Evolutionary conservation across 371 early-diverging fungal species (phyloP), one percentile per base, ranked within the genome.

Genomic region (Nosema muscidifuracis): DNA sequence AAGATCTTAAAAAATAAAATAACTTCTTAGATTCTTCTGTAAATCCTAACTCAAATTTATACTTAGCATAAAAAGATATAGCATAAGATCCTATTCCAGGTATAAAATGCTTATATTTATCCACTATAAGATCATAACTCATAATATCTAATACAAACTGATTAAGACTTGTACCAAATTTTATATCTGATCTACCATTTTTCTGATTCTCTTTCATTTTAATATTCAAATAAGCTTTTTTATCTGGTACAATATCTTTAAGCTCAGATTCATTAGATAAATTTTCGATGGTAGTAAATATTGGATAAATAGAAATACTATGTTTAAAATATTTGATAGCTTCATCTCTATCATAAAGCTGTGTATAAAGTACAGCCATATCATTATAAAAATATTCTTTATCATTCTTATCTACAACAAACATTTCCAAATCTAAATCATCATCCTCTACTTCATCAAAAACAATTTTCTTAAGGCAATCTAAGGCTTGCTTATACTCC

Each of bases 1-100:
- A 72, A 53, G 57, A 55, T 28, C 78, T 33, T 36, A 84, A 33
- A 0, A 74, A 36, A 43, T 75, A 68, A 68, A 81, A 84, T 13
- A 73, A 47, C 31, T 51, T 43, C 15, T 34, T 36, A 30, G 57
- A 55, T 28, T 68, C 55, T 13, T 75, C 65, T 20, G 56, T 60
- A 13, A 33, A 20, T 15, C 69, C 75, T 10, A 42, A 24, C 18
- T 71, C 67, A 43, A 73, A 66, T 7, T 40, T 34, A 15, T 42
- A 33, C 33, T 44, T 38, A 22, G 69, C 79, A 7, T 58, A 33
- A 53, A 76, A 74, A 0, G 75, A n/a, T 16, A 79, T n/a, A 47
- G 73, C 77, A 58, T 76, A 79, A n/a, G 73, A 56, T 42, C 68
- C 71, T n/a, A 71, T 18, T 0, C 72, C 71, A 24, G 70, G 65